Evolutionary conservation across 306 rosid genomes (phyloP).

Genomic region (Luffa acutangula): DNA sequence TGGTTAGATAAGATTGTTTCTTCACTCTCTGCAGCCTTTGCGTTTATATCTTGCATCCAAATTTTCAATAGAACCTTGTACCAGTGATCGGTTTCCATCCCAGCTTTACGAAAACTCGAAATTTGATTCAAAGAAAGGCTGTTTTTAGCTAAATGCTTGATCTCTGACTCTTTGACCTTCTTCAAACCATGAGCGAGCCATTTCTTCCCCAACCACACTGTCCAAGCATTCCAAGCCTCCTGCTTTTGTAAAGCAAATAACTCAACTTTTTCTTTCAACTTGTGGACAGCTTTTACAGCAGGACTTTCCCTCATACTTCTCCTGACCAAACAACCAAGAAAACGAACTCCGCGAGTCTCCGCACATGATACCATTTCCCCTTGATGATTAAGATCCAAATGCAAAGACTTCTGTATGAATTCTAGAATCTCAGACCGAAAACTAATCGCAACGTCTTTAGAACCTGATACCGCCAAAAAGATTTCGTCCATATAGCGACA

Average conservation of each 20-base stretch:
- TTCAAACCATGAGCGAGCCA: conserved; percentile 88
- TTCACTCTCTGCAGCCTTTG: conserved; percentile 44
- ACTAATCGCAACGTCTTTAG: conserved; percentile 49
- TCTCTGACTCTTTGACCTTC: conserved; percentile 90
- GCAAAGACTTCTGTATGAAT: conserved; percentile 49
- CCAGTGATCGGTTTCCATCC: conserved; percentile 99
- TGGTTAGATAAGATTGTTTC: conserved; percentile 49
- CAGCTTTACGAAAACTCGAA: conserved; percentile 59
- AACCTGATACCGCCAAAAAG: conserved; percentile 61
- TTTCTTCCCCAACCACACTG: conserved; percentile 65
- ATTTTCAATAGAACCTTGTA: conserved; percentile 62
- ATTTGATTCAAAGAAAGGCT: conserved; percentile 45
- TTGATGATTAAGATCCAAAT: conserved; percentile 44
- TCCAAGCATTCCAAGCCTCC: conserved; percentile 70
- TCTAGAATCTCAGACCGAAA: conserved; percentile 50
- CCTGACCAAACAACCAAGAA: conserved; percentile 54
- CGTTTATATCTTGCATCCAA: conserved; percentile 69
- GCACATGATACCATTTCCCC: conserved; percentile 44
- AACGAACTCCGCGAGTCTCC: conserved; percentile 30
- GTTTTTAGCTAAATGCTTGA: conserved; percentile 54
- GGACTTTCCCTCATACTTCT: conserved; percentile 50
- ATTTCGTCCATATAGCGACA: conserved; percentile 87
- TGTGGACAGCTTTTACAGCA: conserved; percentile 69
- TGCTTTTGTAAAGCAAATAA: conserved; percentile 58
- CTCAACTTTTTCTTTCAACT: conserved; percentile 71